Evolutionary conservation across 345 rosid genomes (phyloP).

Genomic region (Eutrema japonicum): DNA sequence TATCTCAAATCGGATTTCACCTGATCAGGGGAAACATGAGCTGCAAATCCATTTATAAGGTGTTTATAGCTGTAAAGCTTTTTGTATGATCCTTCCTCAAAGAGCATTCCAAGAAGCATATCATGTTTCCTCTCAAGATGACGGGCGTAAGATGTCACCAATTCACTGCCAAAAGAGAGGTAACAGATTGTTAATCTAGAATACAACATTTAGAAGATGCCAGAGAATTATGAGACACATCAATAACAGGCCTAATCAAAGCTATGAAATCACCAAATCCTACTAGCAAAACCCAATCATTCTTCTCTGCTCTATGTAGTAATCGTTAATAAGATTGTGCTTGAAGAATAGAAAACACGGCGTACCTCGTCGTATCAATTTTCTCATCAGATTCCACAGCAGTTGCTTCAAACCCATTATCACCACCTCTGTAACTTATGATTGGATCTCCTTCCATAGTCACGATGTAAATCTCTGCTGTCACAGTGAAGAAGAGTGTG

Average conservation of each 20-base stretch:
- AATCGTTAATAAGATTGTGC: neutral
- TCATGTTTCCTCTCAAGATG: slow-evolving; percentile 96
- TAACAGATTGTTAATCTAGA: slow-evolving; percentile 8
- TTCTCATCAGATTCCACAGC: slow-evolving; percentile 85
- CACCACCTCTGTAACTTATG: slow-evolving; percentile 82
- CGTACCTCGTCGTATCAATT: slow-evolving; percentile 75
- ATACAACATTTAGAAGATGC: neutral
- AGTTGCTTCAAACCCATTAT: slow-evolving; percentile 87
- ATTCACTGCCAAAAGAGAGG: slow-evolving; percentile 56
- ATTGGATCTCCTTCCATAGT: slow-evolving; percentile 93
- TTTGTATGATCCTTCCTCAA: slow-evolving; percentile 73
- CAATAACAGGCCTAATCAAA: neutral
- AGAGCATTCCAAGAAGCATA: slow-evolving; percentile 82
- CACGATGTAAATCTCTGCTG: slow-evolving; percentile 82
- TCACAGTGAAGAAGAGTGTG: slow-evolving; percentile 48
- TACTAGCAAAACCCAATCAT: neutral
- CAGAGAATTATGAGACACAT: neutral
- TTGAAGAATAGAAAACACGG: neutral
- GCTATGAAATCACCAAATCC: neutral
- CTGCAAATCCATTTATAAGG: slow-evolving; percentile 94
- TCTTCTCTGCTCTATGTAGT: neutral
- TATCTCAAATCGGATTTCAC: slow-evolving; percentile 52
- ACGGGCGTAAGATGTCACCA: slow-evolving; percentile 74
- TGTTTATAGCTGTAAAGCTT: slow-evolving; percentile 96
- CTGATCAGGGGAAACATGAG: slow-evolving; percentile 83